These are phyloP conservation scores for Aspergillus biplanus DNA, from an alignment of 495 filamentous ascomycete species.

Conservation along the genomic window DNA sequence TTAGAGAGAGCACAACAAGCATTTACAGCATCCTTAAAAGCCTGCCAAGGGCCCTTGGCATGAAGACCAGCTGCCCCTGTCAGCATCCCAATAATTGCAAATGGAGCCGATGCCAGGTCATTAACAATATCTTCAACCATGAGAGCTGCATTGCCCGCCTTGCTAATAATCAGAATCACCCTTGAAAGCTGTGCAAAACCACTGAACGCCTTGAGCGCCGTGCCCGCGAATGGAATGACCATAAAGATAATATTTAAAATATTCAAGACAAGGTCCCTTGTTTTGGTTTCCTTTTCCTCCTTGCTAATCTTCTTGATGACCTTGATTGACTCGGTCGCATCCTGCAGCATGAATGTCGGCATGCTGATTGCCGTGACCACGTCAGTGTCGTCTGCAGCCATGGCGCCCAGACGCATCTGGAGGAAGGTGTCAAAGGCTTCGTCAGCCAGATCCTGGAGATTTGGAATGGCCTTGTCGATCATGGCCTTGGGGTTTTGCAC, in stretches of 20 bases:
- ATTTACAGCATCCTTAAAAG: too few relatives aligned
- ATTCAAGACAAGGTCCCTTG: background rate
- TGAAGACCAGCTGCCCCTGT: too few relatives aligned
- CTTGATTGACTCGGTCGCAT: background rate
- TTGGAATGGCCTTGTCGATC: background rate
- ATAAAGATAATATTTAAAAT: background rate
- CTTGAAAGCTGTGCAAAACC: background rate
- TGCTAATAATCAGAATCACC: background rate
- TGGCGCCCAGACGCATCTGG: conserved; percentile 3
- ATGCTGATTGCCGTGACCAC: conserved; percentile 1
- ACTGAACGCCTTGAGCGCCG: background rate
- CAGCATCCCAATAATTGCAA: background rate
- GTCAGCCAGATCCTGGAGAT: background rate
- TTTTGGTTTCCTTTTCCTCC: background rate
- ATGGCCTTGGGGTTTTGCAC: background rate
- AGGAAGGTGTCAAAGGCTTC: background rate
- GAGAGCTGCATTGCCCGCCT: background rate
- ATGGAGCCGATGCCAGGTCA: background rate
- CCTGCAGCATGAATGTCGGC: background rate
- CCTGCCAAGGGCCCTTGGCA: too few relatives aligned
- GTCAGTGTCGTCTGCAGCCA: background rate
- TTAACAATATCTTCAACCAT: background rate
- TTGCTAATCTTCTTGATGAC: background rate
- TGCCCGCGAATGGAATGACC: background rate
- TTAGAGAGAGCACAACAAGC: too few relatives aligned